A percentile compares a stretch with the other conserved stretches of the same genome.
phyloP scores from a whole-genome alignment of 805 yeast genomes.

The Candida ficus region DNA sequence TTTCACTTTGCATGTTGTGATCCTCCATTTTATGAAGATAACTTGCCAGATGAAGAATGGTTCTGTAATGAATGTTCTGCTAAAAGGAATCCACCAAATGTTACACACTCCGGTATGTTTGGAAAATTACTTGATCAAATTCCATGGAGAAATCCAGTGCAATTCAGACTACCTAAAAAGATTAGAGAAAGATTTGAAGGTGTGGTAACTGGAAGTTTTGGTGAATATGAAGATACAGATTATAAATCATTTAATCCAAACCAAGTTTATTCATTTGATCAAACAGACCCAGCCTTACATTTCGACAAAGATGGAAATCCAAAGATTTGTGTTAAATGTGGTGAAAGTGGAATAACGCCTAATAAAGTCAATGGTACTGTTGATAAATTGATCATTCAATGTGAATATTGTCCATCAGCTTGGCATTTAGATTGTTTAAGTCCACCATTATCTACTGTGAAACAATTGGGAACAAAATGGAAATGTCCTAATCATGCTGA shows the following conservation, averaged over 20 bases:
- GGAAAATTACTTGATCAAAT: conserved; percentile 54
- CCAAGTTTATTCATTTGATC: conserved; percentile 41
- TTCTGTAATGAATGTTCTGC: conserved; percentile 71
- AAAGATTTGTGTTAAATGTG: conserved; percentile 71
- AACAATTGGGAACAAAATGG: conserved; percentile 79
- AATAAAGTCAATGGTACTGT: conserved; percentile 34
- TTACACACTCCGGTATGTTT: conserved; percentile 37
- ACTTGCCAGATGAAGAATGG: conserved; percentile 88
- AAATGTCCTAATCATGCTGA: conserved; percentile 80
- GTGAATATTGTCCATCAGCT: conserved; percentile 77
- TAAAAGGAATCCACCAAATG: conserved; percentile 32
- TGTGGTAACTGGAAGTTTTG: conserved; percentile 59
- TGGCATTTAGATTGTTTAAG: conserved; percentile 90
- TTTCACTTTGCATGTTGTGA: conserved; percentile 89
- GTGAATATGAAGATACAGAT: conserved; percentile 68
- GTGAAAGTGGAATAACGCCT: conserved; percentile 52
- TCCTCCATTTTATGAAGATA: conserved; percentile 76
- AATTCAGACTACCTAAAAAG: conserved; percentile 60
- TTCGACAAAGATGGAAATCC: conserved; percentile 68
- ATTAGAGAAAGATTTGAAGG: conserved; percentile 70
- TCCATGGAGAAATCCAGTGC: conserved; percentile 57
- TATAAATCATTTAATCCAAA: conserved; percentile 43
- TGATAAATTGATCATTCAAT: conserved; percentile 54
- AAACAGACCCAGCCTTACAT: conserved; percentile 55
- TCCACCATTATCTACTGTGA: conserved; percentile 69